These are phyloP conservation scores for Crithidia expoeki DNA, from an alignment of 208 protist genomes.

Conservation along the genomic window DNA sequence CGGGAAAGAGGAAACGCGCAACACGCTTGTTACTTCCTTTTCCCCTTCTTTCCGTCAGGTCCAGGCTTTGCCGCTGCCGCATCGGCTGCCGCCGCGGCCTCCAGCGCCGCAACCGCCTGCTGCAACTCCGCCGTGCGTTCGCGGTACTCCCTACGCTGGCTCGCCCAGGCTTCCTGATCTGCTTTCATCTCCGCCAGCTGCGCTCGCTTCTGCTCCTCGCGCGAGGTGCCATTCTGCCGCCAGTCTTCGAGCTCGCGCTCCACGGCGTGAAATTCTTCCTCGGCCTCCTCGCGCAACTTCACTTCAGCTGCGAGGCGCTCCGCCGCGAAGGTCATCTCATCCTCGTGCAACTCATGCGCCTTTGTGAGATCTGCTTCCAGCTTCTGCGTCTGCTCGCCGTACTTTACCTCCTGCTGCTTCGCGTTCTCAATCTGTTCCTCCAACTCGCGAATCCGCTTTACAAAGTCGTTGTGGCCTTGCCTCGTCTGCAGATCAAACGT, in stretches of 20 bases:
- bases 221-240: conserved; percentile 52
- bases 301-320: conserved; percentile 62
- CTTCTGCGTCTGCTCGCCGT: conserved; percentile 56
- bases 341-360: conserved; percentile 43
- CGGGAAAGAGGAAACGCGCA: background rate
- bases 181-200: conserved; percentile 50
- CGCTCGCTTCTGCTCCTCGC: conserved; percentile 56
- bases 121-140: conserved; percentile 47
- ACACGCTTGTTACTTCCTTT: conserved; percentile 25
- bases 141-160: conserved; percentile 69
- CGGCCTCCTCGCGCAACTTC: conserved; percentile 62
- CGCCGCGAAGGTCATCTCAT: conserved; percentile 50
- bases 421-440: conserved; percentile 77
- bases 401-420: conserved; percentile 50
- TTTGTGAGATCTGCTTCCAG: conserved; percentile 60
- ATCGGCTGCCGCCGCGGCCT: conserved; percentile 41
- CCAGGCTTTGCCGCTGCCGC: background rate
- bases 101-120: conserved; percentile 44
- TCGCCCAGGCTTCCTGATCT: conserved; percentile 61
- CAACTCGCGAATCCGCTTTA: conserved; percentile 67
- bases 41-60: conserved; percentile 27
- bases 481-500: conserved; percentile 80
- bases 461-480: conserved; percentile 73
- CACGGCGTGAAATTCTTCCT: conserved; percentile 52
- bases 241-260: conserved; percentile 62